A percentile compares a stretch with the other conserved stretches of the same genome.
These are phyloP conservation scores for Leccinum longicurvipes DNA, from an alignment of 768 basidiomycete species.

Conservation along the genomic window DNA sequence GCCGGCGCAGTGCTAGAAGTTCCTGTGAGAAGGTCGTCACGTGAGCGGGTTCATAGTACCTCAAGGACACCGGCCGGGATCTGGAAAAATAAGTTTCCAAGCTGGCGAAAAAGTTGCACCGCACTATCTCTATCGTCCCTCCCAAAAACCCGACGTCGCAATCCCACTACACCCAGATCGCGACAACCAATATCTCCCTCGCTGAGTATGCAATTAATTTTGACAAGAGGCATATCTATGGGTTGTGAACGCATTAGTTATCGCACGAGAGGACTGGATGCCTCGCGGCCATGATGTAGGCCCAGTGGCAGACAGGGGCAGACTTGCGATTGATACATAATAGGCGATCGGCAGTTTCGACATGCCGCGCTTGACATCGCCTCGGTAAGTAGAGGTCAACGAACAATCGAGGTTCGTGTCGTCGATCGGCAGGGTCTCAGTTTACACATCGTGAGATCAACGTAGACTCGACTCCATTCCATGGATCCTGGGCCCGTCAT, in stretches of 20 bases:
- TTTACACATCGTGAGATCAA: not conserved
- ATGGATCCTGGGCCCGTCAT: conserved; percentile 68
- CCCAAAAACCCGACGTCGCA: conserved; percentile 46
- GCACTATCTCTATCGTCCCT: not conserved
- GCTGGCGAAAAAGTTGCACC: not conserved
- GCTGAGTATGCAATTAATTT: conserved; percentile 63
- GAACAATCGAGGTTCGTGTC: conserved; percentile 47
- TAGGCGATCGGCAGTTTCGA: conserved; percentile 40
- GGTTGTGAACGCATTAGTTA: conserved; percentile 46
- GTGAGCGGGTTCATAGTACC: no score
- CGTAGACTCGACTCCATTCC: conserved; percentile 45
- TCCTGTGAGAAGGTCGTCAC: not conserved
- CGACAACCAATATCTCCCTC: conserved; percentile 47
- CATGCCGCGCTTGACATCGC: conserved; percentile 53
- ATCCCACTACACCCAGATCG: conserved; percentile 54
- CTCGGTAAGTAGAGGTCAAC: conserved; percentile 45
- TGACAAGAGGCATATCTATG: conserved; percentile 40
- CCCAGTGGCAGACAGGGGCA: no score
- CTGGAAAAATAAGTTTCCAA: not conserved
- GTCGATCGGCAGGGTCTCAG: not conserved
- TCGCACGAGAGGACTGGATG: conserved; percentile 34
- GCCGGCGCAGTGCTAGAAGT: no score
- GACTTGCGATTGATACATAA: not conserved
- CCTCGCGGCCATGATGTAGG: no score
- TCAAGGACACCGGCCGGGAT: no score